Evolutionary conservation across 148 eudicot genomes (phyloP).

Genomic region (Camellia lanceoleosa): DNA sequence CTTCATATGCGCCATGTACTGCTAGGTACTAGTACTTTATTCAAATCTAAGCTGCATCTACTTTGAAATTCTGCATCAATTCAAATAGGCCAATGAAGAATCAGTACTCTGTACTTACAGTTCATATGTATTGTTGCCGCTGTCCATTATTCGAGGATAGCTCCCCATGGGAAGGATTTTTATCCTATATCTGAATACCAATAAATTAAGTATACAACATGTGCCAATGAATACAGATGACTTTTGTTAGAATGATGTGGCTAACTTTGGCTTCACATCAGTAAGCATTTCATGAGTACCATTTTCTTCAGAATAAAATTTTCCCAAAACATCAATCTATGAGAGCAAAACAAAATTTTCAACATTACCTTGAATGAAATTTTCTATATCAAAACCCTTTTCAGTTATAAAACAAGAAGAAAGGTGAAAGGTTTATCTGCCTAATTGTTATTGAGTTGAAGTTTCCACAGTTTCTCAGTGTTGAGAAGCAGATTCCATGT

Average conservation of each 20-base stretch:
- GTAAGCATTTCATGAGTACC: not conserved
- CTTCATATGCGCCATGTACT: not conserved
- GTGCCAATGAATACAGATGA: not conserved
- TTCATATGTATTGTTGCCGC: conserved; percentile 81
- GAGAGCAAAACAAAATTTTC: not conserved
- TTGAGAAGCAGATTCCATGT: not conserved
- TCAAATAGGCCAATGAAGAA: not conserved
- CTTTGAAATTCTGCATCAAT: not conserved
- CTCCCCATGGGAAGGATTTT: conserved; percentile 96
- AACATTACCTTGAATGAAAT: not conserved
- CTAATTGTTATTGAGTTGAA: too few relatives aligned
- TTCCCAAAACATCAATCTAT: not conserved
- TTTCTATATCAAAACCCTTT: not conserved
- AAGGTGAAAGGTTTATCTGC: not conserved
- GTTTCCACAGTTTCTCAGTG: not conserved
- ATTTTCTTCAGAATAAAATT: not conserved
- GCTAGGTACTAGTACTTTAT: not conserved
- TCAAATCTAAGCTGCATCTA: conserved; percentile 3
- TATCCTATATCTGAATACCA: conserved; percentile 68
- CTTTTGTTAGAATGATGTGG: not conserved
- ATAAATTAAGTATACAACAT: conserved; percentile 23
- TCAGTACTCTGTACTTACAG: conserved; percentile 54
- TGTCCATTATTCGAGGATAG: conserved; percentile 94
- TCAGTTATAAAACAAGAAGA: not conserved
- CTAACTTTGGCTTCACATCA: not conserved